Evolutionary conservation across 805 yeast genomes (phyloP), one percentile per base, ranked within the genome.

Genomic region (Ogataea trehaloabstinens): DNA sequence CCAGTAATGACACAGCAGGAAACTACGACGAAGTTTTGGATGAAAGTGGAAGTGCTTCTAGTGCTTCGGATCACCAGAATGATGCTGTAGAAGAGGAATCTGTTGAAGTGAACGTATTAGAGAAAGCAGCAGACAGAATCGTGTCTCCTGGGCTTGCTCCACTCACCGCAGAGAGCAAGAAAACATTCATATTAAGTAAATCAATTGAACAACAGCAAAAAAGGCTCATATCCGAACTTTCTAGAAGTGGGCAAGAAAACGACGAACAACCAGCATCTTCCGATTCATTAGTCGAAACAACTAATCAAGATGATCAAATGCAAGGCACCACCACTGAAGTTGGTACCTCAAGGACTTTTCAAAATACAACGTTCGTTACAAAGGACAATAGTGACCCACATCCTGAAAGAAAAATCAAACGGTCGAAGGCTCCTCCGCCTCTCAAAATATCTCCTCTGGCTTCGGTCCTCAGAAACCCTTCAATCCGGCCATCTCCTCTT

Each of bases 61-160:
- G n/a, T n/a, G n/a, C n/a, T n/a, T n/a, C n/a, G n/a, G n/a, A n/a
- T n/a, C n/a, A n/a, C n/a, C n/a, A n/a, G n/a, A n/a, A n/a, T n/a
- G n/a, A n/a, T n/a, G n/a, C n/a, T n/a, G n/a, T n/a, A n/a, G n/a
- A n/a, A n/a, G n/a, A n/a, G n/a, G n/a, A n/a, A n/a, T n/a, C n/a
- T n/a, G n/a, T n/a, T n/a, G n/a, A n/a, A n/a, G n/a, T n/a, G n/a
- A n/a, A n/a, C n/a, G n/a, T n/a, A n/a, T 12, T 39, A 11, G 45
- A 41, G 24, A 37, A 34, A 13, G 34, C 30, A 8, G 49, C 51
- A 2, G 43, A 42, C 38, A 38, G 46, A 15, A 47, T 52, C 5
- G 49, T 52, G 3, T 52, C 56, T 6, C 57, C 58, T 4, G 54
- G 55, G 2, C 36, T 53, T 19, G 56, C 54, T 3, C 51, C 53